These are phyloP conservation scores for Coemansia sp. DNA, from an alignment of 192 early-diverging fungal genomes.

Conservation along the genomic window DNA sequence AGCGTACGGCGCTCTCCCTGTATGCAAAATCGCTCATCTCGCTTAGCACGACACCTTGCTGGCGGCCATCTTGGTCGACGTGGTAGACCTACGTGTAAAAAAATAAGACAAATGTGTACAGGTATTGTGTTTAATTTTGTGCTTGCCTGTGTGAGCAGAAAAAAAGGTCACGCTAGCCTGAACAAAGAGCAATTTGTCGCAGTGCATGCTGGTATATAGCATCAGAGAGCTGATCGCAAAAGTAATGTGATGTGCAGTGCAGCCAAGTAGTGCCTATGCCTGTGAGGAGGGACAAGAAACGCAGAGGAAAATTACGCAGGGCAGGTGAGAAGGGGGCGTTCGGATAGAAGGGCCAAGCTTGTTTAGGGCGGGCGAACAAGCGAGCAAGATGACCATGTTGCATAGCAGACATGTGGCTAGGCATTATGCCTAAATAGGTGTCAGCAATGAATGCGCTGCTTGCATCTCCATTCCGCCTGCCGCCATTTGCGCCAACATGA, in stretches of 20 bases:
- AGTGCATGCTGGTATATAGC: constrained; percentile 7
- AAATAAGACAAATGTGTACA: not conserved
- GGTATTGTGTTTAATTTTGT: not conserved
- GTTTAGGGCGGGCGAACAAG: constrained; percentile 1
- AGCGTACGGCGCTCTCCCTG: constrained; percentile 68
- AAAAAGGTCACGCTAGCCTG: constrained; percentile 5
- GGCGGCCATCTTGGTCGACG: constrained; percentile 69
- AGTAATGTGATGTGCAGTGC: not conserved
- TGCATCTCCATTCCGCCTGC: not conserved
- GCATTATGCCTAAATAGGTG: constrained; percentile 41
- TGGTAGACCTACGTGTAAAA: constrained; percentile 62
- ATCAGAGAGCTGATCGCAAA: constrained; percentile 9
- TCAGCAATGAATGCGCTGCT: constrained; percentile 25
- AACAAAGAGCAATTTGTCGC: constrained; percentile 12
- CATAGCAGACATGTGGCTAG: constrained; percentile 23
- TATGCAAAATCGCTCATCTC: constrained; percentile 82
- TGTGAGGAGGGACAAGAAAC: not conserved
- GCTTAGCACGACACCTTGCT: constrained; percentile 79
- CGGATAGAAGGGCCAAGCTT: not conserved
- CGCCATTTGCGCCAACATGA: not conserved
- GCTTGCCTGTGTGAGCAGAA: not conserved
- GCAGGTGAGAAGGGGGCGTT: constrained; percentile 8
- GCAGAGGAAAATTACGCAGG: constrained; percentile 10
- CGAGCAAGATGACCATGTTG: not conserved
- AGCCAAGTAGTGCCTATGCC: not conserved